These are phyloP conservation scores for Russula sp. DNA, from an alignment of 768 basidiomycete genomes.

Conservation along the genomic window DNA sequence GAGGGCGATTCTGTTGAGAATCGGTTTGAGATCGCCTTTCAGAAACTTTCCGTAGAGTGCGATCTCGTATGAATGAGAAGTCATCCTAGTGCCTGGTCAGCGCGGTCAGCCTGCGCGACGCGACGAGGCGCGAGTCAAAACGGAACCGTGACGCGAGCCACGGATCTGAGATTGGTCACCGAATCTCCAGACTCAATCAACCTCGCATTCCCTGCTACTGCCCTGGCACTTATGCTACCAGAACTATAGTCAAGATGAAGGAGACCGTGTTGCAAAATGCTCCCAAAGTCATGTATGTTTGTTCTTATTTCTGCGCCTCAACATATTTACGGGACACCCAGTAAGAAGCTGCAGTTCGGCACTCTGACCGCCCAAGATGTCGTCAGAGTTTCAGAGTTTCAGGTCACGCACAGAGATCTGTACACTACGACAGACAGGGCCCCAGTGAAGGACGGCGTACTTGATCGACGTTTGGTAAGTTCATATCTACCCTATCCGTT, in stretches of 20 bases:
- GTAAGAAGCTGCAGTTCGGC: conserved; percentile 95
- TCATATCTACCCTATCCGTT: neutral
- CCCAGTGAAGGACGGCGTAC: conserved; percentile 86
- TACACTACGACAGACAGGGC: conserved; percentile 79
- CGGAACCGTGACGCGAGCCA: neutral
- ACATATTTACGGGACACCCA: conserved; percentile 28
- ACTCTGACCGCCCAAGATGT: conserved; percentile 91
- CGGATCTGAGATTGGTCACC: conserved; percentile 7
- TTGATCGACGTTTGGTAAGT: conserved; percentile 84
- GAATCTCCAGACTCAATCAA: neutral
- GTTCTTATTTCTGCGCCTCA: neutral
- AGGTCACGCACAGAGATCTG: conserved; percentile 87
- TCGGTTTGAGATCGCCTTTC: conserved; percentile 61
- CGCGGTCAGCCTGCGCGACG: too few relatives aligned
- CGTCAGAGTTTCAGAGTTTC: conserved; percentile 92
- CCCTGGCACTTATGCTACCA: neutral
- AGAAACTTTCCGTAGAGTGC: conserved; percentile 81
- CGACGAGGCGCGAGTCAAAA: neutral
- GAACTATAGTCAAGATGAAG: conserved; percentile 10
- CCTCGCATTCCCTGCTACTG: neutral
- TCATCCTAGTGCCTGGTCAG: too few relatives aligned
- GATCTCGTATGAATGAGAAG: conserved; percentile 64
- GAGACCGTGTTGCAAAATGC: conserved; percentile 18
- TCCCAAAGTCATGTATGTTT: conserved; percentile 18
- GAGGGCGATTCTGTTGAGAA: conserved; percentile 75